Conservation (phyloP, 352 stramenopile genomes). For the Blastocystis sp. region DNA sequence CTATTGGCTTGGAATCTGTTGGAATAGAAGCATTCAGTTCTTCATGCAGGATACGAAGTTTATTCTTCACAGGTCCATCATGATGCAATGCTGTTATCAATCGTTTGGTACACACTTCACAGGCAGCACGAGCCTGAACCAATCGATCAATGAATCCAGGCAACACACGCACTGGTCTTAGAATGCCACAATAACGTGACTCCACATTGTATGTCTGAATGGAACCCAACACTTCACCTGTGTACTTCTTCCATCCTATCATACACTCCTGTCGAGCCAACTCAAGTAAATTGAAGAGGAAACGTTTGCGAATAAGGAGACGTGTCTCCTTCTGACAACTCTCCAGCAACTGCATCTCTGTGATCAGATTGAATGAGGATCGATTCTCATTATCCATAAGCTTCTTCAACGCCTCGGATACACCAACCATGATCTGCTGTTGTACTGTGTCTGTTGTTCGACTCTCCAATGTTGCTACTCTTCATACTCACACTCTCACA, state of each 20-base stretch:
- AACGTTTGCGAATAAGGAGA: not conserved
- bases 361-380: not conserved
- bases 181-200: conserved; percentile 1
- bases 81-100: not conserved
- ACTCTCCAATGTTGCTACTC: conserved; percentile 18
- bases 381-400: conserved; percentile 45
- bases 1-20: not conserved
- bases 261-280: not conserved
- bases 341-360: not conserved
- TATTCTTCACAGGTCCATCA: not conserved
- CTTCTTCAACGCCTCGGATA: not conserved
- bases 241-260: not conserved
- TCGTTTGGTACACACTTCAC: not conserved
- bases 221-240: not conserved
- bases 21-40: not conserved
- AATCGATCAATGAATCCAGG: conserved; percentile 8
- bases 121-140: not conserved
- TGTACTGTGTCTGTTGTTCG: not conserved
- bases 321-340: not conserved
- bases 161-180: not conserved
- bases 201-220: not conserved
- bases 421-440: not conserved
- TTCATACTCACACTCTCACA: not conserved
- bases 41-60: not conserved
- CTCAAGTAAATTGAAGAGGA: not conserved